Evolutionary conservation across 331 rosid species (phyloP).

Genomic region (Telfairia occidentalis): DNA sequence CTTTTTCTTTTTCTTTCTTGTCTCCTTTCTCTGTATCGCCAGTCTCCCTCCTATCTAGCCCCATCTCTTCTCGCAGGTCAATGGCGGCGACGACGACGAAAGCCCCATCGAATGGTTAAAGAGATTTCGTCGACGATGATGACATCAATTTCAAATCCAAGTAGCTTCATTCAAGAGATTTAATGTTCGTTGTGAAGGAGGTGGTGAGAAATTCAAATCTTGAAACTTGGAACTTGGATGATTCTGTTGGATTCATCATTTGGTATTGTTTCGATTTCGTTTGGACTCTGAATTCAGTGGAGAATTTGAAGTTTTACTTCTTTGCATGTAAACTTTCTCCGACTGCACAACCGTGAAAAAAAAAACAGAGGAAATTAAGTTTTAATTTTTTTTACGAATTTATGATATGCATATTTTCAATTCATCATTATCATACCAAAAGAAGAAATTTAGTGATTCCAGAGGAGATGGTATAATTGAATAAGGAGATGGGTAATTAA

Average conservation of each 20-base stretch:
- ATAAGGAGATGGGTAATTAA: not conserved
- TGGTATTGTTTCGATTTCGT: slow-evolving; percentile 17
- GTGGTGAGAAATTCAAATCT: slow-evolving; percentile 64
- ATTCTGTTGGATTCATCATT: slow-evolving; percentile 23
- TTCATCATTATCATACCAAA: not conserved
- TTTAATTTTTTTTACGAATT: not conserved
- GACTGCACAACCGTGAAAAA: slow-evolving; percentile 71
- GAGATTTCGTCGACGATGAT: slow-evolving; percentile 21
- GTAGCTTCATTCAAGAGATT: slow-evolving; percentile 58
- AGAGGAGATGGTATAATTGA: not conserved
- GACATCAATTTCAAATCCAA: slow-evolving; percentile 50
- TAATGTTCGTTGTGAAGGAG: slow-evolving; percentile 34
- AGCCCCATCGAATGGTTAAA: too few species aligned
- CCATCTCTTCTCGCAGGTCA: too few species aligned
- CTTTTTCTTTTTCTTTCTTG: too few species aligned
- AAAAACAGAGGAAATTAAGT: not conserved
- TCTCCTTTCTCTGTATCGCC: too few species aligned
- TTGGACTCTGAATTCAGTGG: slow-evolving; percentile 27
- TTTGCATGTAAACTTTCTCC: slow-evolving; percentile 76
- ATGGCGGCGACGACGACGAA: slow-evolving; percentile 27
- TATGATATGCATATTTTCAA: not conserved
- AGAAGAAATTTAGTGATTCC: not conserved
- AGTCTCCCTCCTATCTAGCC: too few species aligned
- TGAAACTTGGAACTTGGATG: slow-evolving; percentile 59
- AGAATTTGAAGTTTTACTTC: slow-evolving; percentile 31